Percentiles rank a stretch among this genome's conserved stretches.
Evolutionary conservation across 257 asterid genomes (phyloP).

Genomic region (Solanum virginianum): DNA sequence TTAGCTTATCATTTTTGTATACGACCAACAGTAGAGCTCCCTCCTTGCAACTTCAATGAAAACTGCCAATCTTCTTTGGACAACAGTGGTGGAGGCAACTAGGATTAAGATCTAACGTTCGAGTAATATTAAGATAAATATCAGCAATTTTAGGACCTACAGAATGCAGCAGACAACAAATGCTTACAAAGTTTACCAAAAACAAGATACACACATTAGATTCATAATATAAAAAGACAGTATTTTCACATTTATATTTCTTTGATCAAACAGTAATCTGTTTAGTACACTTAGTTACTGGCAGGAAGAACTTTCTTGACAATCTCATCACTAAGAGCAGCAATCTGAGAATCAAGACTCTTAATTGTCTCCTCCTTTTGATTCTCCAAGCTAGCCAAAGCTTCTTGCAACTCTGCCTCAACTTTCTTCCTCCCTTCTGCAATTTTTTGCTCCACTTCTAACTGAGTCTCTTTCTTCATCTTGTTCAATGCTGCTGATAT

Average conservation of each 20-base stretch:
- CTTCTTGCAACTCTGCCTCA: slow-evolving; percentile 81
- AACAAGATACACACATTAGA: neutral
- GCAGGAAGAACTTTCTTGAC: slow-evolving; percentile 88
- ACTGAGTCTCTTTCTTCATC: slow-evolving; percentile 92
- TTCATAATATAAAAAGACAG: neutral
- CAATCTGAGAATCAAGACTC: slow-evolving; percentile 83
- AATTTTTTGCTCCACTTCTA: slow-evolving; percentile 67
- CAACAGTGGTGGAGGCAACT: slow-evolving; percentile 83
- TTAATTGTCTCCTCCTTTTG: slow-evolving; percentile 75
- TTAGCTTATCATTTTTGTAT: slow-evolving; percentile 39
- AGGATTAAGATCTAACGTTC: slow-evolving; percentile 75
- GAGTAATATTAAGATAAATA: slow-evolving; percentile 52
- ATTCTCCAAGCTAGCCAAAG: slow-evolving; percentile 48
- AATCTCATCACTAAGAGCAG: slow-evolving; percentile 65
- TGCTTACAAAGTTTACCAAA: neutral
- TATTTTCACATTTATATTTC: neutral
- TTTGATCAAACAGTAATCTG: neutral
- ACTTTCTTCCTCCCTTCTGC: slow-evolving; percentile 78
- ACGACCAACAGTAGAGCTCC: neutral
- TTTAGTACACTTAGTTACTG: slow-evolving; percentile 6
- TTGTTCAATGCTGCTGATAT: slow-evolving; percentile 74
- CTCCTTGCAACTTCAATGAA: no score
- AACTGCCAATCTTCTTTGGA: slow-evolving; percentile 55
- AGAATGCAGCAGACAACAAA: no score
- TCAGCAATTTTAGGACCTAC: no score